Evolutionary conservation across 1,284 basidiomycete genomes (phyloP).

Genomic region (Kalmanozyma brasiliensis): DNA sequence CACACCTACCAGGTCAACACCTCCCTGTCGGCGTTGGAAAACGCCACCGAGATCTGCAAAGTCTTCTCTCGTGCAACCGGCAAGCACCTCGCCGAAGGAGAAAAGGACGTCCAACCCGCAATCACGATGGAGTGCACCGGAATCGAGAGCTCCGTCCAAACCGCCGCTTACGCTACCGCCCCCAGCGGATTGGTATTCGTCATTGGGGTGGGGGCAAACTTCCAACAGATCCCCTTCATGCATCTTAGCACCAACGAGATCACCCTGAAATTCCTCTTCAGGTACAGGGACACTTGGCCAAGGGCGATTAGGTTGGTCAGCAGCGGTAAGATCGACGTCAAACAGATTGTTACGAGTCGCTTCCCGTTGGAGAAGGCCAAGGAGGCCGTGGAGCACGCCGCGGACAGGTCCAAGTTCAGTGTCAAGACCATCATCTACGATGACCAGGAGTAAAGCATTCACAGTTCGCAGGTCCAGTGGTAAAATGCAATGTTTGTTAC

Average conservation of each 20-base stretch:
- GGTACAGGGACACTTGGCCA: constrained; percentile 73
- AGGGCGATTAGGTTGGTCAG: constrained; percentile 83
- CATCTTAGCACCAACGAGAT: constrained; percentile 72
- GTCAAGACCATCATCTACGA: constrained; percentile 64
- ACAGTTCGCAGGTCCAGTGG: too few species aligned
- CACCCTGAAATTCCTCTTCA: constrained; percentile 70
- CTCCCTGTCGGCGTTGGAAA: constrained; percentile 27
- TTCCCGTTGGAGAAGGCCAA: constrained; percentile 80
- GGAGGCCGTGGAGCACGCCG: constrained; percentile 82
- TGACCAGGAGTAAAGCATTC: constrained; percentile 34
- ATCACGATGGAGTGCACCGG: constrained; percentile 81
- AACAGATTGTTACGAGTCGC: constrained; percentile 86
- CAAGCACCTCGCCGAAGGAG: constrained; percentile 32
- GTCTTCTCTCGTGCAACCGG: constrained; percentile 53
- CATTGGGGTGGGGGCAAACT: constrained; percentile 71
- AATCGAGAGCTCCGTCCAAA: constrained; percentile 85
- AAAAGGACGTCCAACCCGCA: constrained; percentile 46
- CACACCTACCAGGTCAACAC: constrained; percentile 65
- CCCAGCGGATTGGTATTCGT: constrained; percentile 72
- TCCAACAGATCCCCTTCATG: constrained; percentile 69
- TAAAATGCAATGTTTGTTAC: too few species aligned
- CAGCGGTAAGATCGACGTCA: constrained; percentile 83
- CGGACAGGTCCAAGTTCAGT: constrained; percentile 72
- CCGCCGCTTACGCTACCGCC: constrained; percentile 71
- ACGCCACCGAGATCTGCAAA: constrained; percentile 52